Base-by-base conservation (phyloP, 2,329 filamentous ascomycete genomes). In the Pseudofabraea citricarpa region DNA sequence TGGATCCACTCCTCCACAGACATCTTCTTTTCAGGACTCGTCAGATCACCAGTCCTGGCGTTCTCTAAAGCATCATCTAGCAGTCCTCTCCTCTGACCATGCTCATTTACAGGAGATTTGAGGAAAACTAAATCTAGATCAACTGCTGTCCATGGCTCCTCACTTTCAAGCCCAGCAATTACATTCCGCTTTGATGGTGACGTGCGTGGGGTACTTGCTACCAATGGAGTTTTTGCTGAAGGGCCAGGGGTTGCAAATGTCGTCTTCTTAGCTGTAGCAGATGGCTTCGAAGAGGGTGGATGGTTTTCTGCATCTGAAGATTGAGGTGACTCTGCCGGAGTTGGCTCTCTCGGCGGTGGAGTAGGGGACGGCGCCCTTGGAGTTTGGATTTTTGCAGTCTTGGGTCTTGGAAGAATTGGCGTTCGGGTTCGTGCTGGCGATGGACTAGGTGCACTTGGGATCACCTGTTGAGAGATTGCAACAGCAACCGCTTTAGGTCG, bases 1-100 rank as follows among this genome's bases (percentile, higher is more conserved):
- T 82, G 72, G 29, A 98, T 85, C 89, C 91, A 98, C 64, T 96
- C 83, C 63, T 95, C 89, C 0, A 97, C 88, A 5, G 83, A 91
- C 90, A 98, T 95, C 27, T 76, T 72, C 70, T 85, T 90, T 69
- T 97, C 93, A 0, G 82, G 78, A 41, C 76, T 85, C 2, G 78
- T 84, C 41, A 98, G 66, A 12, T 77, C 77, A 1, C 72, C 72
- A 10, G 78, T 80, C 49, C 65, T 68, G 0, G 66, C 64, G 43
- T 78, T 81, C 52, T 83, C 74, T 16, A 55, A 33, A 15, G 51
- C 52, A 64, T 60, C 39, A 50, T 60, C 31, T 50, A 57, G 43
- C 51, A 63, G 24, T 57, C 62, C 47, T n/a, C 24, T 48, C 23
- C 19, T 54, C 45, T 43, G 16, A 1, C 44, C 37, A 20, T 49